Base-by-base conservation (phyloP, 352 stramenopile species). In the Nothophytophthora sp. region DNA sequence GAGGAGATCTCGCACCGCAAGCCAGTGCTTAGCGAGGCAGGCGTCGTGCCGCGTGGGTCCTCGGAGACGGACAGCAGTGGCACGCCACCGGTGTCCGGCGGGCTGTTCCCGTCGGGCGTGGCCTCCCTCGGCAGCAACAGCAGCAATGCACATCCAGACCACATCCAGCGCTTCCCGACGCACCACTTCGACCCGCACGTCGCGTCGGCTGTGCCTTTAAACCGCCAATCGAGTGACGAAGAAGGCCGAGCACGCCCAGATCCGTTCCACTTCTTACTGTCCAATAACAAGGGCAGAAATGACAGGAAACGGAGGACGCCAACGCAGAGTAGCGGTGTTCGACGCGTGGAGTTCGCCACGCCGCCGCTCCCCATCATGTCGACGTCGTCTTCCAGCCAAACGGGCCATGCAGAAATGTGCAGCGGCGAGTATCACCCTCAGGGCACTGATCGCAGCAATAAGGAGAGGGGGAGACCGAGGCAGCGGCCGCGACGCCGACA, bases 1-100 rank as follows among this genome's bases (percentile, higher is more conserved):
- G 45, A 75, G 16, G 64, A 85, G 34, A 64, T 85, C 0, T 78
- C 63, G 20, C 53, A 66, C 2, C 55, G 69, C 20, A 76, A 70
- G 45, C 55, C 56, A n/a, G 62, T 66, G 48, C 19, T 38, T 3
- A 27, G 51, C 39, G 47, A 16, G 48, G 40, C 54, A 19, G 7
- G 44, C 7, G 53, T 47, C 40, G 42, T n/a, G 11, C 58, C 51
- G 4, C 42, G 50, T 40, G 43, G 42, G 18, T 67, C 62, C n/a
- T 67, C 52, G 15, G 57, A 68, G 25, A 72, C 57, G 9, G 49
- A 60, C 32, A 68, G 58, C 27, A 72, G 63, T 22, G 52, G 32
- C 20, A 62, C 58, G 2, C 53, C 63, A 3, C 29, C 58, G 7
- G 40, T 49, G 10, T 58, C 33, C 3, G 44, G 58, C 36, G 29